phyloP scores from a whole-genome alignment of 75 land plant genomes.

The Cunninghamia lanceolata region DNA sequence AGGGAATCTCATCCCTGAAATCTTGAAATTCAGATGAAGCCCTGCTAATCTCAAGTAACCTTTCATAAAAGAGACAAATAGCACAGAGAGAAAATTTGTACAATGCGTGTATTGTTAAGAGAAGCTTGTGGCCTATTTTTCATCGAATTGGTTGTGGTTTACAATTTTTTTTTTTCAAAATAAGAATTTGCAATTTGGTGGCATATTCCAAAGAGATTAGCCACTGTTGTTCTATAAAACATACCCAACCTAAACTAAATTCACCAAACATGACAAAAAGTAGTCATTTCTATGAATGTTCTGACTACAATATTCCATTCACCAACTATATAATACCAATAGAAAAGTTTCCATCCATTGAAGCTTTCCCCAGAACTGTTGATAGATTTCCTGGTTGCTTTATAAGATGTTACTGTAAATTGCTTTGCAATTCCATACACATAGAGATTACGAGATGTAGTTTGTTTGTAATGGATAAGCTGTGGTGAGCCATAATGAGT shows the following conservation, averaged over 20 bases:
- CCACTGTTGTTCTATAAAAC: neutral
- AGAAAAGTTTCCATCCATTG: neutral
- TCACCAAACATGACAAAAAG: neutral
- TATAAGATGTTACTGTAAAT: neutral
- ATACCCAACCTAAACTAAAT: neutral
- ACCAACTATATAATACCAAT: neutral
- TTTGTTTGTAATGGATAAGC: neutral
- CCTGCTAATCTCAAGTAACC: neutral
- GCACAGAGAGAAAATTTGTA: neutral
- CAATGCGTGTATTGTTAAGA: neutral
- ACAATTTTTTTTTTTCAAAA: too few relatives aligned
- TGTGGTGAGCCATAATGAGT: neutral
- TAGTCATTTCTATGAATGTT: neutral
- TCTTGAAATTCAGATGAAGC: neutral
- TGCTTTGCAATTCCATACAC: neutral
- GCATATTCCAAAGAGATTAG: neutral
- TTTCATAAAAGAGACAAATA: neutral
- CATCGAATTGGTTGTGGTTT: neutral
- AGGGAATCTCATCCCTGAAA: neutral
- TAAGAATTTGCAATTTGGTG: neutral
- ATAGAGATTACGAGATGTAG: neutral
- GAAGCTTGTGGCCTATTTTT: neutral
- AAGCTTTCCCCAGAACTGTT: neutral
- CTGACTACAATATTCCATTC: neutral
- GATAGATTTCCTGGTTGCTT: neutral